A percentile compares a stretch with the other conserved stretches of the same genome.
Evolutionary conservation across 2,329 filamentous ascomycete species (phyloP).

Genomic region (Ceratocystis albifundus): DNA sequence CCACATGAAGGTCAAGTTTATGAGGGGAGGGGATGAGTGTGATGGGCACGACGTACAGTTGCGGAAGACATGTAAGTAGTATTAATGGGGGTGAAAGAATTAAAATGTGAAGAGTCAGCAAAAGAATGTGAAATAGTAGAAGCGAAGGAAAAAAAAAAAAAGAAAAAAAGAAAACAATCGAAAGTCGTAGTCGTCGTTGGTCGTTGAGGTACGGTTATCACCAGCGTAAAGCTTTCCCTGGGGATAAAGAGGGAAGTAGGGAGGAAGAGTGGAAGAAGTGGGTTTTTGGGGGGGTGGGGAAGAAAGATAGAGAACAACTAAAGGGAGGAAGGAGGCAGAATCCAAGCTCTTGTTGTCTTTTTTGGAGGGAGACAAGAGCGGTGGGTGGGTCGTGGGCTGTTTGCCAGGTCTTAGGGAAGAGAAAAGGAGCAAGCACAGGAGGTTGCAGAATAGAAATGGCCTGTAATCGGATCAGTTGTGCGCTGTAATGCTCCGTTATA

Average conservation of each 20-base stretch:
- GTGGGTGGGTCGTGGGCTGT: not conserved
- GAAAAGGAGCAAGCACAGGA: constrained; percentile 13
- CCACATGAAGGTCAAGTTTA: constrained; percentile 15
- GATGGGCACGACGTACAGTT: constrained; percentile 28
- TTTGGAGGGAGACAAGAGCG: not conserved
- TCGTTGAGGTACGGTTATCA: constrained; percentile 22
- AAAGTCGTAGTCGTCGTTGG: constrained; percentile 16
- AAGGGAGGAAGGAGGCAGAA: constrained; percentile 11
- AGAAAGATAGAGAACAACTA: not conserved
- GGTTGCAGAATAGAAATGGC: not conserved
- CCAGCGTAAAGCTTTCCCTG: constrained; percentile 22
- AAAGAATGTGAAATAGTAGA: constrained; percentile 19
- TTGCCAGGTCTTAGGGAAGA: constrained; percentile 10
- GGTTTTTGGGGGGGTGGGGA: constrained; percentile 9
- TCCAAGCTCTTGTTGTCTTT: not conserved
- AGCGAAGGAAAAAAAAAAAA: constrained; percentile 8
- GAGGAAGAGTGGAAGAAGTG: constrained; percentile 8
- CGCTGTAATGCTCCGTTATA: not conserved
- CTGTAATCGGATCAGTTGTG: not conserved
- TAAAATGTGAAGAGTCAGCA: constrained; percentile 17
- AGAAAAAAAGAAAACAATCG: constrained; percentile 13
- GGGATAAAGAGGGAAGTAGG: constrained; percentile 15
- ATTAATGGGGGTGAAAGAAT: constrained; percentile 21
- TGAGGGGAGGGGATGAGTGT: not conserved
- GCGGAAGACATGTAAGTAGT: constrained; percentile 30